phyloP scores from a whole-genome alignment of 1,284 basidiomycete species.

The Ustilago nuda region DNA sequence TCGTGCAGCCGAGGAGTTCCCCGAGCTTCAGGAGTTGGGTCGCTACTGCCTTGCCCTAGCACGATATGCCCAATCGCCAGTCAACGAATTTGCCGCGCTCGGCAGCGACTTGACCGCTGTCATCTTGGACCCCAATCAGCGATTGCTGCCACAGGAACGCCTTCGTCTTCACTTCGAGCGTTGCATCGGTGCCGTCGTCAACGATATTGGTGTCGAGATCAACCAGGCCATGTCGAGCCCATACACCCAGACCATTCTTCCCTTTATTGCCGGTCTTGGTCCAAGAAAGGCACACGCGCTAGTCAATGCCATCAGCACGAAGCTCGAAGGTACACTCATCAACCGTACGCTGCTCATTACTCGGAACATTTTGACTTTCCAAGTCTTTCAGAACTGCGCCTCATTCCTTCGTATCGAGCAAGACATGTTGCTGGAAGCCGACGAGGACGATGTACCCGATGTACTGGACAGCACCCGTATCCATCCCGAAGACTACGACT shows the following conservation, averaged over 20 bases:
- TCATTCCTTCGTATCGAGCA: slow-evolving; percentile 80
- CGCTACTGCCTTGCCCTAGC: slow-evolving; percentile 95
- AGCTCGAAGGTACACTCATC: slow-evolving; percentile 63
- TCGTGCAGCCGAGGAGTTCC: slow-evolving; percentile 87
- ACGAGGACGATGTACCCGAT: slow-evolving; percentile 81
- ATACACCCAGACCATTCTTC: slow-evolving; percentile 88
- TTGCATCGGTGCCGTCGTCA: slow-evolving; percentile 87
- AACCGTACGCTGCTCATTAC: slow-evolving; percentile 61
- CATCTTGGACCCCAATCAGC: slow-evolving; percentile 79
- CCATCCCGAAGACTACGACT: slow-evolving; percentile 97
- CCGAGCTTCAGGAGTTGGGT: slow-evolving; percentile 81
- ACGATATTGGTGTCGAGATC: slow-evolving; percentile 93
- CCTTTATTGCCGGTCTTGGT: slow-evolving; percentile 91
- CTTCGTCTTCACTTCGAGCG: slow-evolving; percentile 85
- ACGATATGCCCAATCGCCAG: slow-evolving; percentile 90
- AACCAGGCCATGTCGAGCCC: slow-evolving; percentile 87
- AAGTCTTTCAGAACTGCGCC: slow-evolving; percentile 72
- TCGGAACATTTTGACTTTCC: slow-evolving; percentile 55
- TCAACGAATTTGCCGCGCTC: slow-evolving; percentile 71
- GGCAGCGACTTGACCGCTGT: slow-evolving; percentile 64
- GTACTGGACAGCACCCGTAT: slow-evolving; percentile 95
- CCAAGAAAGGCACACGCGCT: slow-evolving; percentile 91
- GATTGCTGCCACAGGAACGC: slow-evolving; percentile 83
- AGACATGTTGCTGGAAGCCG: slow-evolving; percentile 70
- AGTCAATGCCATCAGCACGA: slow-evolving; percentile 71